These are phyloP conservation scores for Arxiozyma telluris DNA, from an alignment of 1,139 yeast species.

Conservation along the genomic window DNA sequence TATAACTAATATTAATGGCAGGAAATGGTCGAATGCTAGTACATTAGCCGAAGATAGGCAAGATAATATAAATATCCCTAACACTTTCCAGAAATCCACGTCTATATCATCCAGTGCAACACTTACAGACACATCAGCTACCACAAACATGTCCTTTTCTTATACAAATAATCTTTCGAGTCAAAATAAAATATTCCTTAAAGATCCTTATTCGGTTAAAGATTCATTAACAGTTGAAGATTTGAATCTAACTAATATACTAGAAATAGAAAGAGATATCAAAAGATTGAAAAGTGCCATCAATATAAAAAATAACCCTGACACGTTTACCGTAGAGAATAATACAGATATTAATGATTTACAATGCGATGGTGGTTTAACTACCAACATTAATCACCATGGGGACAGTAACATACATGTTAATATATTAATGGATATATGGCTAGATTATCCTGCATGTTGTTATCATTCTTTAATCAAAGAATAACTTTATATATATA, in stretches of 20 bases:
- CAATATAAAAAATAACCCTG: too few relatives aligned
- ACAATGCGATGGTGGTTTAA: background rate
- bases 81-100: background rate
- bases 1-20: background rate
- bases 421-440: background rate
- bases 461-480: background rate
- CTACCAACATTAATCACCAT: background rate
- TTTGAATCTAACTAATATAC: background rate
- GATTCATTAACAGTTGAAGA: conserved; percentile 1
- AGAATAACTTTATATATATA: background rate
- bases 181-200: background rate
- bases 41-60: background rate
- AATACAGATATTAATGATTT: background rate
- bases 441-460: conserved; percentile 1
- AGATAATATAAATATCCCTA: background rate
- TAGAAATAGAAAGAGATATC: background rate
- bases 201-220: background rate
- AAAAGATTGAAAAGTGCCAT: background rate
- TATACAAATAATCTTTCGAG: background rate
- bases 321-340: background rate
- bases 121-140: background rate
- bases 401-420: background rate
- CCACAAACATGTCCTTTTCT: background rate
- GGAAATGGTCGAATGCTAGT: conserved; percentile 4
- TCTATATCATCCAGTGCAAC: background rate